These are phyloP conservation scores for Stevia rebaudiana DNA, from an alignment of 140 eudicot genomes.

Conservation along the genomic window DNA sequence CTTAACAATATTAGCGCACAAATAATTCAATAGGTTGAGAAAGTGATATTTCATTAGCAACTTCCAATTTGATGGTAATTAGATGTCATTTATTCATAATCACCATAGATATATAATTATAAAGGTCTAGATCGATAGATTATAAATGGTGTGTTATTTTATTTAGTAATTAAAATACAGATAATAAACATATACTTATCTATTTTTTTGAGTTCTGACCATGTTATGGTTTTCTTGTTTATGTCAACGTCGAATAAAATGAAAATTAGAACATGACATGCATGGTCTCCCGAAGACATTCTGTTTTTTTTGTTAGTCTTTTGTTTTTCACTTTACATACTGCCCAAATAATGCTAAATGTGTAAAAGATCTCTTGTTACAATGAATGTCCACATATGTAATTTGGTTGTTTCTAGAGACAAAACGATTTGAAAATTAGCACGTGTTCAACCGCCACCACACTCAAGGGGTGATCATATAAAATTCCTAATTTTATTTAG, in stretches of 20 bases:
- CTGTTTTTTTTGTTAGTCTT: background rate
- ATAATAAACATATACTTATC: background rate
- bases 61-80: no score
- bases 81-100: no score
- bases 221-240: background rate
- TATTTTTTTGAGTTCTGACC: background rate
- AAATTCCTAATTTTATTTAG: no score
- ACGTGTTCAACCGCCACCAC: no score
- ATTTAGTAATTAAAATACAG: background rate
- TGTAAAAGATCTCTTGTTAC: no score
- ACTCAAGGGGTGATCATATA: no score
- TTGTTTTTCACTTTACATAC: background rate
- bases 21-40: no score
- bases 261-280: slow-evolving; percentile 14
- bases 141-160: background rate
- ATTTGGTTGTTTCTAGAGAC: no score
- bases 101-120: background rate
- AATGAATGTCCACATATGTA: no score
- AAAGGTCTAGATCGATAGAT: background rate
- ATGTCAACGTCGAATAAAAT: slow-evolving; percentile 14
- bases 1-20: no score
- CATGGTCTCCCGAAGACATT: background rate
- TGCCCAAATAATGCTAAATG: background rate
- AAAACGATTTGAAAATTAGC: no score
- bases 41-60: no score